A percentile compares a stretch with the other conserved stretches of the same genome.
Conservation (phyloP, 306 rosid species). For the Prinsepia uniflora region DNA sequence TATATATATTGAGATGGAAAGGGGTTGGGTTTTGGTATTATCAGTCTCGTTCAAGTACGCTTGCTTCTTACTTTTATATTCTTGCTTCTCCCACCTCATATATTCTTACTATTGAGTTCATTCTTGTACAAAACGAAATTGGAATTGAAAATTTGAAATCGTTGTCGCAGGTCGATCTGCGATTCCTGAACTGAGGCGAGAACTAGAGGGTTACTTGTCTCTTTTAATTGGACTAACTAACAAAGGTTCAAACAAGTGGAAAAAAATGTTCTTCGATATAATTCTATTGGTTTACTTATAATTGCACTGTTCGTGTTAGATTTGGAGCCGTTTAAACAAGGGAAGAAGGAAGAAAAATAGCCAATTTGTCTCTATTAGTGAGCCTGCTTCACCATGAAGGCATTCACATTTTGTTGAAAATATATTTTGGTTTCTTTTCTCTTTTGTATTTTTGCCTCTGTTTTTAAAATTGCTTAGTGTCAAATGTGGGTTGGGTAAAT, state of each 20-base stretch:
- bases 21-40: too few species aligned
- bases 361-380: neutral
- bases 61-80: too few species aligned
- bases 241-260: slow-evolving; percentile 49
- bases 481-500: neutral
- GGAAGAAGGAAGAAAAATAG: neutral
- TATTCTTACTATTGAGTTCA: neutral
- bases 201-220: slow-evolving; percentile 76
- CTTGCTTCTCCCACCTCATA: neutral
- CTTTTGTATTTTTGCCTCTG: neutral
- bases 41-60: too few species aligned
- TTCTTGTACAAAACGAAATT: neutral
- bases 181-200: slow-evolving; percentile 53
- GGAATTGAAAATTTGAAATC: neutral
- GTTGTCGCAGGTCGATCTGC: slow-evolving; percentile 73
- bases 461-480: neutral
- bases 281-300: neutral
- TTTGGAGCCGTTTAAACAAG: neutral
- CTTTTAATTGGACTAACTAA: slow-evolving; percentile 67
- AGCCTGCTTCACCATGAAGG: neutral
- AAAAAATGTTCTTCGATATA: neutral
- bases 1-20: too few species aligned
- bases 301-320: neutral
- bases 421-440: neutral
- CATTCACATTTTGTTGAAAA: neutral